Conservation (phyloP, 805 yeast species). For the Candida michaelii region DNA sequence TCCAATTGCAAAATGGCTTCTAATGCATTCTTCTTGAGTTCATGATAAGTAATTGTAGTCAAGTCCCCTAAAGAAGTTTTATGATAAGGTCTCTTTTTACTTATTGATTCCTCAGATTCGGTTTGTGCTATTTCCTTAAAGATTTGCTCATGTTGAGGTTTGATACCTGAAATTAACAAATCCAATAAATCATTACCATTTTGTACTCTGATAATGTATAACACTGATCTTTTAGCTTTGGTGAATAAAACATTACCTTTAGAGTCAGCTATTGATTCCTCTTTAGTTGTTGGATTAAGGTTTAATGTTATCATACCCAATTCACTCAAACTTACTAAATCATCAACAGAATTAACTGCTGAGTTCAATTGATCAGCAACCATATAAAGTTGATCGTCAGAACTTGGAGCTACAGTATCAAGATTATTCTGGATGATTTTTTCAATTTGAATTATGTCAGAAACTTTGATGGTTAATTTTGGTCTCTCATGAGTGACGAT, state of each 20-base stretch:
- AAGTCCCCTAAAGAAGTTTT: constrained; percentile 53
- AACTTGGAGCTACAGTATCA: constrained; percentile 45
- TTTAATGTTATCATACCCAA: constrained; percentile 54
- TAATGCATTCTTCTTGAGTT: constrained; percentile 72
- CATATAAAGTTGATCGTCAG: constrained; percentile 56
- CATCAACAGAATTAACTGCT: constrained; percentile 36
- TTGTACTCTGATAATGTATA: constrained; percentile 83
- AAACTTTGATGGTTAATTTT: constrained; percentile 40
- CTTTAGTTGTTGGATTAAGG: constrained; percentile 52
- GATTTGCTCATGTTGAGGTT: constrained; percentile 64
- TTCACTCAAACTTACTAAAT: constrained; percentile 49
- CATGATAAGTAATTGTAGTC: constrained; percentile 57
- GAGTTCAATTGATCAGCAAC: constrained; percentile 42
- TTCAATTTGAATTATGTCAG: constrained; percentile 48
- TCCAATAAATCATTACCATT: constrained; percentile 66
- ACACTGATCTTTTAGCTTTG: constrained; percentile 79
- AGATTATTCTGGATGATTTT: constrained; percentile 41
- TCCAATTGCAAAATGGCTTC: constrained; percentile 79
- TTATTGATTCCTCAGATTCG: constrained; percentile 36
- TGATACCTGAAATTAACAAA: constrained; percentile 64
- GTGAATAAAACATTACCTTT: constrained; percentile 60
- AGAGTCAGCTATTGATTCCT: constrained; percentile 51
- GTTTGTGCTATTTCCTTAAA: constrained; percentile 55
- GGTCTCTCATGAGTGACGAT: constrained; percentile 52
- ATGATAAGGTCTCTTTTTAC: constrained; percentile 44